A percentile compares a stretch with the other conserved stretches of the same genome.
These are phyloP conservation scores for Tulasnella calospora DNA, from an alignment of 768 basidiomycete genomes.

Conservation along the genomic window DNA sequence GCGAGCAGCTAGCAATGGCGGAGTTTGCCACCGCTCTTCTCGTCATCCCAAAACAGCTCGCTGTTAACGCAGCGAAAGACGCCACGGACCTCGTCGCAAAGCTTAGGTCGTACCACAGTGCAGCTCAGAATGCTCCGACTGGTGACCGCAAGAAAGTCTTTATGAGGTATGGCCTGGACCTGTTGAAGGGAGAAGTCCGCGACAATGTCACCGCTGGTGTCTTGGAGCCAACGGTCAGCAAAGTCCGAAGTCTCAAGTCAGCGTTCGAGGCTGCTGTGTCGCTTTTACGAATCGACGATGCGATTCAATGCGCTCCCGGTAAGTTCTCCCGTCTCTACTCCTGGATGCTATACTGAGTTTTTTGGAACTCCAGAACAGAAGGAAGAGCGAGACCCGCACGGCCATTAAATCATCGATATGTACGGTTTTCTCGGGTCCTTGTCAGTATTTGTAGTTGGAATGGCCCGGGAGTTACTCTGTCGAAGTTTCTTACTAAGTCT, in stretches of 20 bases:
- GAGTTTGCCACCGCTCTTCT: conserved; percentile 92
- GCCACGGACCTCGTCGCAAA: conserved; percentile 97
- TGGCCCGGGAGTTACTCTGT: background rate
- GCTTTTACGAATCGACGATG: conserved; percentile 89
- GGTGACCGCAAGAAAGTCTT: conserved; percentile 89
- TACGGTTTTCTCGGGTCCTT: background rate
- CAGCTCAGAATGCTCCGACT: conserved; percentile 84
- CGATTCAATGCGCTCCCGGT: conserved; percentile 88
- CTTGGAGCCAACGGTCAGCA: conserved; percentile 93
- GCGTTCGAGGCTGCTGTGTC: conserved; percentile 96
- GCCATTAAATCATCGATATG: conserved; percentile 31
- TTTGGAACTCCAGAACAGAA: conserved; percentile 22
- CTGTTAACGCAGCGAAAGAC: conserved; percentile 98
- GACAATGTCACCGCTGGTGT: conserved; percentile 93
- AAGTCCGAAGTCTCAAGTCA: conserved; percentile 94
- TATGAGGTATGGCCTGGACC: conserved; percentile 88
- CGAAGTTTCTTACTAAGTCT: background rate
- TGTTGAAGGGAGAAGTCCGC: conserved; percentile 88
- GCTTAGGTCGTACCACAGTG: conserved; percentile 92
- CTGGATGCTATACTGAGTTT: background rate
- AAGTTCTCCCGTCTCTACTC: conserved; percentile 34
- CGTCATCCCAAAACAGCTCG: conserved; percentile 92
- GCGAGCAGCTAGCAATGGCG: conserved; percentile 98
- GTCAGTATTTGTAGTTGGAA: background rate
- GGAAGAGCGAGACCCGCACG: conserved; percentile 36